Percentiles rank a stretch among this genome's conserved stretches.
phyloP scores from a whole-genome alignment of 2,329 filamentous ascomycete genomes.

The Aphanoascus verrucosus region DNA sequence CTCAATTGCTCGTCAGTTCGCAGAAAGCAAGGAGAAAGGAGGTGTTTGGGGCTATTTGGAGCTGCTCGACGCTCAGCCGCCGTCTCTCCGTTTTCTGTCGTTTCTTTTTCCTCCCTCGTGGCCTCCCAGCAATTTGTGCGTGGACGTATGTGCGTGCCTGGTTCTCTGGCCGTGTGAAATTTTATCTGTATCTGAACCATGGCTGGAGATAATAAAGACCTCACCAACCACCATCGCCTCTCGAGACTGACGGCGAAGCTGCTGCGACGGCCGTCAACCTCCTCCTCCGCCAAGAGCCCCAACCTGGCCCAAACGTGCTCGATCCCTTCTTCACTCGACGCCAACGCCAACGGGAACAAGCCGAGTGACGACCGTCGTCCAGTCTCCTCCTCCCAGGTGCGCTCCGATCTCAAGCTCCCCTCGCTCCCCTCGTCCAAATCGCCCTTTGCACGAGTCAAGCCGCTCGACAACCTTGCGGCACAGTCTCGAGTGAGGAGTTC shows the following conservation, averaged over 20 bases:
- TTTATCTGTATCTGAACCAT: background rate
- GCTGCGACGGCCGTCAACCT: conserved; percentile 29
- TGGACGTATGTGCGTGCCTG: conserved; percentile 4
- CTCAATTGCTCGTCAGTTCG: background rate
- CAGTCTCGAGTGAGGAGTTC: background rate
- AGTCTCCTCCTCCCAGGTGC: background rate
- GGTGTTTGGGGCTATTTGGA: background rate
- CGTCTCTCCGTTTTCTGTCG: background rate
- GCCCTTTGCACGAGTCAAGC: background rate
- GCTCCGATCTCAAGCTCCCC: background rate
- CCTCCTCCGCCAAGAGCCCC: conserved; percentile 18
- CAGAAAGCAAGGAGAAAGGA: background rate
- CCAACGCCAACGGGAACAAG: conserved; percentile 11
- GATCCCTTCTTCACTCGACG: background rate
- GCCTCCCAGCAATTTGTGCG: background rate
- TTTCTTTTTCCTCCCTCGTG: background rate
- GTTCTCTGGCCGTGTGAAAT: background rate
- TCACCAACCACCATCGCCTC: conserved; percentile 20
- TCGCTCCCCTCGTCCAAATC: background rate
- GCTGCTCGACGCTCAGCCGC: background rate
- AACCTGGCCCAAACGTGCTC: conserved; percentile 12
- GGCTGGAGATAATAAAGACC: conserved; percentile 15
- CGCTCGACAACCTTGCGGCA: background rate
- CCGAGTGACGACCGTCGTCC: background rate
- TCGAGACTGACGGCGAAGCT: conserved; percentile 30